phyloP scores from a whole-genome alignment of 352 stramenopile genomes.

The Pythium sukuiense region DNA sequence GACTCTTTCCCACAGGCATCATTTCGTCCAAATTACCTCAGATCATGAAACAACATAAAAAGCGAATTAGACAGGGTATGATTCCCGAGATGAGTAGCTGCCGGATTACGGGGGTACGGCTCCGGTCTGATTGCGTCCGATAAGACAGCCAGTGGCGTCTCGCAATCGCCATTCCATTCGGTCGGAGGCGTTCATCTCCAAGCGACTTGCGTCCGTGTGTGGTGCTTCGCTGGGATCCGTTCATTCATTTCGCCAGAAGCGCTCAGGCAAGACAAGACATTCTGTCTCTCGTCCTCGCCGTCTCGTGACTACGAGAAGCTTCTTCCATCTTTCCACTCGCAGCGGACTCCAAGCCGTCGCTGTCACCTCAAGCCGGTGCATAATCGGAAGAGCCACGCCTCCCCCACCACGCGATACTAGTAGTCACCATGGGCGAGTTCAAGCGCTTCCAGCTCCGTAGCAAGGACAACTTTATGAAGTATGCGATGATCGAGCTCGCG shows the following conservation, averaged over 20 bases:
- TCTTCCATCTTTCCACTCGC: no score
- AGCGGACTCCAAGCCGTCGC: not conserved
- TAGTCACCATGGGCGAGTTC: not conserved
- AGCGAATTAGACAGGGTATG: not conserved
- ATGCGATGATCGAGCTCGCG: constrained; percentile 61
- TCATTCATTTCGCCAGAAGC: constrained; percentile 1
- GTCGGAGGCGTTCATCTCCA: not conserved
- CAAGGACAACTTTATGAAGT: constrained; percentile 60
- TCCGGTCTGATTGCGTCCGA: constrained; percentile 19
- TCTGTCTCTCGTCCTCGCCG: not conserved
- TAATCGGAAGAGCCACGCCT: not conserved
- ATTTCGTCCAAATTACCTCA: not conserved
- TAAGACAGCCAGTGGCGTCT: constrained; percentile 13
- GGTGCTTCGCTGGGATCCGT: not conserved
- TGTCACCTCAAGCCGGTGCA: not conserved
- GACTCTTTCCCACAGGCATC: not conserved
- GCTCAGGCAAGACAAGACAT: not conserved
- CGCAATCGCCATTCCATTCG: constrained; percentile 11
- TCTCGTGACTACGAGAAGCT: not conserved
- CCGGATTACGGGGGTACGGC: not conserved
- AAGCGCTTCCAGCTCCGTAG: constrained; percentile 54
- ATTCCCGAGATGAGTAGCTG: not conserved
- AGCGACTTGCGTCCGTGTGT: not conserved
- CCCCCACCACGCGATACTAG: not conserved
- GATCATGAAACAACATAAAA: not conserved